Evolutionary conservation across 495 filamentous ascomycete species (phyloP), one percentile per base, ranked within the genome.

Genomic region (Hypoxylon intermedium): DNA sequence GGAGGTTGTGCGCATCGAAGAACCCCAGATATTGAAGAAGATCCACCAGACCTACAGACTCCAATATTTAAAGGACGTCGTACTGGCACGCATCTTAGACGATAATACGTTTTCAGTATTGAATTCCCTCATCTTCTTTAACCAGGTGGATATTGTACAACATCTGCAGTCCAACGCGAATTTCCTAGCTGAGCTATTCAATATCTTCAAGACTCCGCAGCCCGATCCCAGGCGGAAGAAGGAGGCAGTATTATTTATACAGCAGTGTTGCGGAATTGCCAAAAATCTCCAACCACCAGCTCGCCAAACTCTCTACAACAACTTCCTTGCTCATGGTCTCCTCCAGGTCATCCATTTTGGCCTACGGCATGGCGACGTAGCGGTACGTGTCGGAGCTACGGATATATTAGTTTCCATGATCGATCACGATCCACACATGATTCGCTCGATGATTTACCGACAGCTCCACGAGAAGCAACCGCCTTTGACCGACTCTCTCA

Each of bases 1-100:
- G 74, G 94, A 98, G 78, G 95, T 98, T 18, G 92, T 98, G 7
- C 89, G 83, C 37, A 97, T 98, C 54, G 87, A 91, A 63, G 90
- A 97, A 53, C 79, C 83, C 9, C 71, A 83, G 12, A 89, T 98
- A 54, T 85, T 85, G 61, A 88, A 85, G 67, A 98, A 98, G 79
- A 98, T 98, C 30, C 92, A 96, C 63, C 88, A 89, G 71, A 98
- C 94, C 1, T 98, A 95, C 78, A 90, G 94, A 46, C 76, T 98
- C 15, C 94, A 96, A 68, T 98, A 98, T 71, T 79, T 98, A n/a
- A 98, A 98, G 73, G 94, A 98, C 65, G 94, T 98, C 46, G 94
- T 98, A 4, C 82, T 98, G 36, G 94, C 94, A 19, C 87, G 94
- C 42, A 98, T 98, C 55, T 81, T 98, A 34, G 94, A 98, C 73